A percentile compares a stretch with the other conserved stretches of the same genome.
Evolutionary conservation across 73 alveolate species (phyloP).

Genomic region (Tetrahymena thermophila): DNA sequence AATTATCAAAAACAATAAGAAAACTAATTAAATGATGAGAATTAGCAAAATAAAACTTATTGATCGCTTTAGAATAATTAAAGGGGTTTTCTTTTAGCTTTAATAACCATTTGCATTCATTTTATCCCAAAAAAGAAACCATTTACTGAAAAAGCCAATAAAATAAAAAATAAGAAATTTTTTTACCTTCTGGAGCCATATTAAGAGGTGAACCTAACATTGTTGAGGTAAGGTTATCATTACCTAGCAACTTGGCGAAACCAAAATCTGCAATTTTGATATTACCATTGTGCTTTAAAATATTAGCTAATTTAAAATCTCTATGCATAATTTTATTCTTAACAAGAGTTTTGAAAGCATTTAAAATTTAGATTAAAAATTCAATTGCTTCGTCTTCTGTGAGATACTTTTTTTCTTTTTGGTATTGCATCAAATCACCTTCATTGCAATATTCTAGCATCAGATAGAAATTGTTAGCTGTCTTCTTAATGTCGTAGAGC

Average conservation of each 20-base stretch:
- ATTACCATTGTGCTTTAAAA: constrained; percentile 54
- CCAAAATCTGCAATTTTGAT: constrained; percentile 67
- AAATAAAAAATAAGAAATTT: not conserved
- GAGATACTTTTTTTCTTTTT: constrained; percentile 36
- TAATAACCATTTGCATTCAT: no score
- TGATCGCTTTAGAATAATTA: no score
- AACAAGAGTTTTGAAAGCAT: constrained; percentile 53
- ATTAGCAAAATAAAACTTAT: no score
- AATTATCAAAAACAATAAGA: no score
- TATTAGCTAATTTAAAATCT: constrained; percentile 71
- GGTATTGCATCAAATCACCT: constrained; percentile 66
- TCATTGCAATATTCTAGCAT: constrained; percentile 74
- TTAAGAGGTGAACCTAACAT: constrained; percentile 51
- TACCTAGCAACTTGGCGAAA: constrained; percentile 46
- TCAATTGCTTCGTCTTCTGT: constrained; percentile 66
- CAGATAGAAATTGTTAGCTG: constrained; percentile 59
- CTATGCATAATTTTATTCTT: constrained; percentile 66
- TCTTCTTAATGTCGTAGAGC: constrained; percentile 66
- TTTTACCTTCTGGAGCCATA: constrained; percentile 40
- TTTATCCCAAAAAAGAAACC: no score
- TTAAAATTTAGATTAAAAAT: constrained; percentile 58
- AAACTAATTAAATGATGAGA: no score
- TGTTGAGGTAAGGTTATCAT: constrained; percentile 56
- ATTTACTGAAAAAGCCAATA: not conserved
- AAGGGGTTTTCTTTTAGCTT: no score